A percentile compares a stretch with the other conserved stretches of the same genome.
Evolutionary conservation across 768 basidiomycete genomes (phyloP).

Genomic region (Mycena crocata): DNA sequence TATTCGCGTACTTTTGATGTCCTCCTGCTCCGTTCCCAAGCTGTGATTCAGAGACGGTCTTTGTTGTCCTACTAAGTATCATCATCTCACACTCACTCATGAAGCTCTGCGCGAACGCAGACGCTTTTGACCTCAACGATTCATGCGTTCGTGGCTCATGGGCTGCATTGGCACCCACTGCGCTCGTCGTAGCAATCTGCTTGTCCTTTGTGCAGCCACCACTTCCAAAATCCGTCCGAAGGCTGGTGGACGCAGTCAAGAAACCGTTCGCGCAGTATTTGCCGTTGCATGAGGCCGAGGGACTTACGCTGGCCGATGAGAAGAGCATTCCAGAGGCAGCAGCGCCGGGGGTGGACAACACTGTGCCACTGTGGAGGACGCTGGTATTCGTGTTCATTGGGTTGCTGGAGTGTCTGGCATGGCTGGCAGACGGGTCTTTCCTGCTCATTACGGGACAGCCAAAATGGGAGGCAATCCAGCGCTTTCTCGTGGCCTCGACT

Average conservation of each 20-base stretch:
- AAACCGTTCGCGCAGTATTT: conserved; percentile 56
- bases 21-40: no score
- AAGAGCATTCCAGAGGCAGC: conserved; percentile 26
- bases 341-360: conserved; percentile 34
- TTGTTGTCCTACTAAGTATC: no score
- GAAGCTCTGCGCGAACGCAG: conserved; percentile 47
- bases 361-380: conserved; percentile 69
- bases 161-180: conserved; percentile 61
- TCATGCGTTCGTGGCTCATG: conserved; percentile 64
- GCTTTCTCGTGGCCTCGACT: conserved; percentile 61
- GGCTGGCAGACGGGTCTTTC: conserved; percentile 73
- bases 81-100: no score
- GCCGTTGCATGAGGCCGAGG: conserved; percentile 68
- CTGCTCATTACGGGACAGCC: conserved; percentile 51
- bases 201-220: conserved; percentile 46
- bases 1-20: no score
- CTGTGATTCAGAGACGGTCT: no score
- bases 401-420: conserved; percentile 65
- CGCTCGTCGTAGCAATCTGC: conserved; percentile 57
- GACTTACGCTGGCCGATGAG: conserved; percentile 44
- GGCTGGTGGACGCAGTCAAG: conserved; percentile 40
- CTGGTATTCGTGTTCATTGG: conserved; percentile 66
- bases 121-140: conserved; percentile 55
- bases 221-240: conserved; percentile 39
- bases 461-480: conserved; percentile 50